Evolutionary conservation across 1,284 basidiomycete genomes (phyloP).

Genomic region (Ganoderma meredithae): DNA sequence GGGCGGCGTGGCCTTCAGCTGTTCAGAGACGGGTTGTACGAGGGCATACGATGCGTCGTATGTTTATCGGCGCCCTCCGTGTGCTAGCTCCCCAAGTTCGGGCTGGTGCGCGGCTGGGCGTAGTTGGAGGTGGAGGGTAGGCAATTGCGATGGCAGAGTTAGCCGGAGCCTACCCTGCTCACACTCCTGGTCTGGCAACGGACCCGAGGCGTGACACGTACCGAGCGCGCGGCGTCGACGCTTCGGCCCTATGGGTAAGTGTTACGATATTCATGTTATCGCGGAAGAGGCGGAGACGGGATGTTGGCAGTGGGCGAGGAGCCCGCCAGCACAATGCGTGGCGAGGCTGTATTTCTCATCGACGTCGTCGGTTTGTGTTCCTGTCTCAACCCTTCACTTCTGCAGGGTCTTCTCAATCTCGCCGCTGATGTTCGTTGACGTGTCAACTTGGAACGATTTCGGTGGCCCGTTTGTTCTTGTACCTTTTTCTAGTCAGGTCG

Average conservation of each 20-base stretch:
- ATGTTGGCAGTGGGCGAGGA: background rate
- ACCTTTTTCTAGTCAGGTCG: background rate
- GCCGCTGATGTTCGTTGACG: background rate
- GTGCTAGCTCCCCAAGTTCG: background rate
- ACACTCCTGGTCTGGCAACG: constrained; percentile 2
- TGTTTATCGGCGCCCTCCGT: constrained; percentile 6
- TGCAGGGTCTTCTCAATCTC: constrained; percentile 2
- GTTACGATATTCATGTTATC: background rate
- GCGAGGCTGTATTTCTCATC: background rate
- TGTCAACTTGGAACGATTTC: background rate
- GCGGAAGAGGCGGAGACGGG: background rate
- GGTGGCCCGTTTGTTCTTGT: background rate
- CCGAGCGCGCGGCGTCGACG: background rate
- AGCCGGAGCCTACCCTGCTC: constrained; percentile 6
- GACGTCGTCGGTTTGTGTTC: background rate
- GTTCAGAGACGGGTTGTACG: constrained; percentile 16
- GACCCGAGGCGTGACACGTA: constrained; percentile 5
- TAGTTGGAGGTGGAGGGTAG: constrained; percentile 7
- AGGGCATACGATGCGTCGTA: constrained; percentile 11
- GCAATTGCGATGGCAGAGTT: background rate
- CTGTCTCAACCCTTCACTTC: background rate
- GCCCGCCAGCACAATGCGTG: background rate
- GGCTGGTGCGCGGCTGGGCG: constrained; percentile 6
- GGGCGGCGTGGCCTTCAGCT: constrained; percentile 9
- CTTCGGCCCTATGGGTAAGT: background rate